These are phyloP conservation scores for Sanghuangporus baumii DNA, from an alignment of 1,284 basidiomycete genomes.

Conservation along the genomic window DNA sequence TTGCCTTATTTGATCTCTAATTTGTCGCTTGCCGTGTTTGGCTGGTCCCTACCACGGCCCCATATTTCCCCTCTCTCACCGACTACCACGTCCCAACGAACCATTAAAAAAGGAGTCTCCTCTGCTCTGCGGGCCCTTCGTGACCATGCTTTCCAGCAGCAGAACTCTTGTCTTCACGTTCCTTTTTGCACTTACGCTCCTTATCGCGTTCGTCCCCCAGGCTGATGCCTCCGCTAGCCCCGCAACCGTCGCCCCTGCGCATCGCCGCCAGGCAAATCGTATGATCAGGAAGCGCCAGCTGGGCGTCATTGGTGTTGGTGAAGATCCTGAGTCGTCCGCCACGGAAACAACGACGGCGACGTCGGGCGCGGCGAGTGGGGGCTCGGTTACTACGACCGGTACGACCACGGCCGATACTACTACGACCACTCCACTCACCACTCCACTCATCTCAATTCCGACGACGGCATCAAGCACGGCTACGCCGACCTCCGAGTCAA, in stretches of 20 bases:
- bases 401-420: neutral
- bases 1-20: slow-evolving; percentile 5
- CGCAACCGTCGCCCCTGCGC: slow-evolving; percentile 21
- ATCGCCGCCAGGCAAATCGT: slow-evolving; percentile 57
- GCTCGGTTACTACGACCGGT: neutral
- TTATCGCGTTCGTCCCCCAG: slow-evolving; percentile 39
- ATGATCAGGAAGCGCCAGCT: slow-evolving; percentile 58
- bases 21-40: slow-evolving; percentile 6
- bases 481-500: neutral
- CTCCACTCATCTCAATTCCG: slow-evolving; percentile 17
- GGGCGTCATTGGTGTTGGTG: slow-evolving; percentile 18
- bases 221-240: slow-evolving; percentile 42
- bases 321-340: neutral
- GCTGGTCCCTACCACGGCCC: slow-evolving; percentile 6
- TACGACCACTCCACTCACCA: slow-evolving; percentile 19
- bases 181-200: slow-evolving; percentile 49
- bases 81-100: slow-evolving; percentile 3
- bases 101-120: neutral
- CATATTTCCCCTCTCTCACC: neutral
- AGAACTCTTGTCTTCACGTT: slow-evolving; percentile 40
- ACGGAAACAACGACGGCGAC: neutral
- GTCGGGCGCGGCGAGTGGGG: neutral
- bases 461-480: slow-evolving; percentile 16
- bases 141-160: slow-evolving; percentile 40
- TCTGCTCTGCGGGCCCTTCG: neutral